phyloP scores from a whole-genome alignment of 2,329 filamentous ascomycete genomes.

The Penicillium sp. region DNA sequence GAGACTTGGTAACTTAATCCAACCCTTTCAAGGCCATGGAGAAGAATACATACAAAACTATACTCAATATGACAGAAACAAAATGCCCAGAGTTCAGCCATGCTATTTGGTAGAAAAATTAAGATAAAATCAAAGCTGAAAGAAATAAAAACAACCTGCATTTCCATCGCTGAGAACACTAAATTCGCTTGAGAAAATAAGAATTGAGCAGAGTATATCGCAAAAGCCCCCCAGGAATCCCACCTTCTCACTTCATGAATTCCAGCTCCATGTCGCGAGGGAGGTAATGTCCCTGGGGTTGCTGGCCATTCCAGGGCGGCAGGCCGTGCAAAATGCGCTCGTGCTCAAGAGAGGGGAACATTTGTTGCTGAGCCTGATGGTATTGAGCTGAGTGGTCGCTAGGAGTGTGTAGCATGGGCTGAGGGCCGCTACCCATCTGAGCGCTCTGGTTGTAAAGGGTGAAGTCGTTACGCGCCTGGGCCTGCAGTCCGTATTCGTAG shows the following conservation, averaged over 20 bases:
- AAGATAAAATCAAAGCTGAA: constrained; percentile 3
- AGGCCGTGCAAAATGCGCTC: constrained; percentile 12
- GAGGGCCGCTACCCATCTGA: constrained; percentile 1
- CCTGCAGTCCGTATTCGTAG: constrained; percentile 14
- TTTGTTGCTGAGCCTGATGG: constrained; percentile 12
- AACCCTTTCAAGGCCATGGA: too few relatives aligned
- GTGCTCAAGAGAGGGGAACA: constrained; percentile 23
- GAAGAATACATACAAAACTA: neutral
- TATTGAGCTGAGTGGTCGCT: constrained; percentile 12
- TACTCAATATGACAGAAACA: neutral
- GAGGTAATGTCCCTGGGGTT: constrained; percentile 11
- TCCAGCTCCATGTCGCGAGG: constrained; percentile 21
- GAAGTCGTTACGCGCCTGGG: constrained; percentile 25
- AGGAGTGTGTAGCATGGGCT: constrained; percentile 2
- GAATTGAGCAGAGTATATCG: neutral
- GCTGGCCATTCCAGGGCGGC: constrained; percentile 16
- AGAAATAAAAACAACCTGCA: neutral
- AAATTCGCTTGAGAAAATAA: constrained; percentile 8
- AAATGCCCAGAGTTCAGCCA: neutral
- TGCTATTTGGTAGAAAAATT: constrained; percentile 1
- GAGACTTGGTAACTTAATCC: too few relatives aligned
- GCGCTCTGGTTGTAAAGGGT: constrained; percentile 25
- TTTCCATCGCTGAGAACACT: constrained; percentile 7
- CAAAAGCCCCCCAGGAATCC: neutral
- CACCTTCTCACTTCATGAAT: constrained; percentile 12